Base-by-base conservation (phyloP, 495 filamentous ascomycete genomes). In the Penicillium verhagenii region DNA sequence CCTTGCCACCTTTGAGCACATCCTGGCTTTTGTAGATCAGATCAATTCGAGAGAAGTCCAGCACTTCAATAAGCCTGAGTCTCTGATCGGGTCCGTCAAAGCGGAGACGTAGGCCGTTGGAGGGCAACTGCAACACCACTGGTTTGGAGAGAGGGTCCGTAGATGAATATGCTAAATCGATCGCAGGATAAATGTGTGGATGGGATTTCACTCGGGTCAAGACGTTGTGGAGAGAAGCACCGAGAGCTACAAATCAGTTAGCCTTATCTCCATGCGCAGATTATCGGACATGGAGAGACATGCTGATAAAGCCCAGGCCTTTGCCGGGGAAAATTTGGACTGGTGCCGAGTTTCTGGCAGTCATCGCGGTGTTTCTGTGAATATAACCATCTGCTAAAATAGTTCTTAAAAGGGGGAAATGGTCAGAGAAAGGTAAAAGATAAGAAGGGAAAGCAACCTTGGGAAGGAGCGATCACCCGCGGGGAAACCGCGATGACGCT, bases 21-120 rank as follows among this genome's bases (percentile, higher is more conserved):
- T 96, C 92, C 29, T 87, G 87, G 52, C 87, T 85, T 68, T 96
- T 93, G 71, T 97, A 90, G 26, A 84, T 82, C 38, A 97, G 81
- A 28, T 83, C 81, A 31, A 82, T 88, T 66, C 91, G 93, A n/a
- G 87, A 83, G 57, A 98, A 97, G 65, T 97, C 91, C 19, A 90
- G 71, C 18, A 97, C 80, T 69, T 98, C 94, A 63, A 98, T 90
- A 46, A 98, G 70, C 1, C 94, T 87, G 14, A 98, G 76, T 38
- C 92, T 82, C 72, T 98, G 94, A 61, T 96, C 91, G 3, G 91
- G 86, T 0, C 93, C 94, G 65, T 98, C 94, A 61, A 98, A 98
- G 23, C 88, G 90, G 45, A 97, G 73, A 11, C 93, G 89, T 23
- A 98, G 61, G 18, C 94, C 94, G 70, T 97, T 97, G 6, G 80